Evolutionary conservation across 768 basidiomycete genomes (phyloP).

Genomic region (Phlegmacium glaucopus): DNA sequence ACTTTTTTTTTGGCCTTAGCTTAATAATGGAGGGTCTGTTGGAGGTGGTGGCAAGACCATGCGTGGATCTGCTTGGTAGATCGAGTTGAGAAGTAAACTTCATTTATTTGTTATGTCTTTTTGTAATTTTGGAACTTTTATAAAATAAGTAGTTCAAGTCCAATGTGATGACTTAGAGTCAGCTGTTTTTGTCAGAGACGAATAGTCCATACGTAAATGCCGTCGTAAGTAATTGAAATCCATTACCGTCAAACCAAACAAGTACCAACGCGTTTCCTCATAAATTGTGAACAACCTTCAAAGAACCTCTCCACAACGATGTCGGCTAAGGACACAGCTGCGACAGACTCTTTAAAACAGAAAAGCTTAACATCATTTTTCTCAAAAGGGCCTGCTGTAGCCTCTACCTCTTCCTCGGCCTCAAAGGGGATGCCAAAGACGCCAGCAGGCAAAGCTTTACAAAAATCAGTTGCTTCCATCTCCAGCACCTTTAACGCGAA

Average conservation of each 20-base stretch:
- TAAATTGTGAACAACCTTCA: neutral
- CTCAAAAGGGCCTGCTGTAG: constrained; percentile 29
- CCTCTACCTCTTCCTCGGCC: constrained; percentile 16
- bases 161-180: no score
- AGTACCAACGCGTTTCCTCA: constrained; percentile 29
- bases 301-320: constrained; percentile 17
- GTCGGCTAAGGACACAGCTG: constrained; percentile 39
- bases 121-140: no score
- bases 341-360: constrained; percentile 53
- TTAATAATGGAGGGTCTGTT: constrained; percentile 38
- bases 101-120: neutral
- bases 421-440: constrained; percentile 21
- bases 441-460: constrained; percentile 14
- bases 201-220: no score
- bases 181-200: no score
- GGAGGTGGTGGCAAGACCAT: constrained; percentile 34
- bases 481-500: constrained; percentile 7
- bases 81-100: neutral
- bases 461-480: constrained; percentile 4
- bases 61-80: constrained; percentile 41
- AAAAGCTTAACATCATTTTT: constrained; percentile 76
- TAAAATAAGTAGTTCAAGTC: neutral
- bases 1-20: constrained; percentile 19
- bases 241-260: constrained; percentile 24
- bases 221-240: no score